Evolutionary conservation across 495 filamentous ascomycete genomes (phyloP).

Genomic region (Xylaria intraflava): DNA sequence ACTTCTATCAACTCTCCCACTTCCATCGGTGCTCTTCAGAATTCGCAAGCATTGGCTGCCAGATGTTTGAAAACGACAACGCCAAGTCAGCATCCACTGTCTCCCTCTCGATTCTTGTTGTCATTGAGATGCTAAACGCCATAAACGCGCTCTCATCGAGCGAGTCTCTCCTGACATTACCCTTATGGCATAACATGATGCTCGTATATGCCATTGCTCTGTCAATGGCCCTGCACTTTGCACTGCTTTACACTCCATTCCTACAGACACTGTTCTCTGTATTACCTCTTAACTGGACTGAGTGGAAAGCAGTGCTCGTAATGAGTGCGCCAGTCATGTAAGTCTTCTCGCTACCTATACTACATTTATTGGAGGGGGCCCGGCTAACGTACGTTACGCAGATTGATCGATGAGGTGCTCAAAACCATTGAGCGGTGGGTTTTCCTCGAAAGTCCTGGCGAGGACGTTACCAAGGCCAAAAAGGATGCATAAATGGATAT

Average conservation of each 20-base stretch:
- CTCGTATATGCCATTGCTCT: constrained; percentile 88
- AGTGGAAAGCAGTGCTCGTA: constrained; percentile 87
- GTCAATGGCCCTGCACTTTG: constrained; percentile 96
- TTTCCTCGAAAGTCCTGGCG: constrained; percentile 37
- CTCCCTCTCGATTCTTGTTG: constrained; percentile 82
- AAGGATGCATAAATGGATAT: constrained; percentile 30
- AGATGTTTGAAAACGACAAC: constrained; percentile 88
- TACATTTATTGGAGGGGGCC: background rate
- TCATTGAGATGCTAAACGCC: constrained; percentile 99
- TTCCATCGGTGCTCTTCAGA: constrained; percentile 86
- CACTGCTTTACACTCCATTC: constrained; percentile 85
- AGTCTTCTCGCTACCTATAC: constrained; percentile 33
- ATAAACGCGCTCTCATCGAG: constrained; percentile 97
- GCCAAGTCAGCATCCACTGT: constrained; percentile 92
- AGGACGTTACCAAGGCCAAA: constrained; percentile 29
- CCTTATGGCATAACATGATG: constrained; percentile 95
- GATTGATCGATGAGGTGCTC: constrained; percentile 81
- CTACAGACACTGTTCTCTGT: constrained; percentile 88
- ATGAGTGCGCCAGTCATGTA: constrained; percentile 94
- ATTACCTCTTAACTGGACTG: constrained; percentile 75
- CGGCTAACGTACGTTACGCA: constrained; percentile 45
- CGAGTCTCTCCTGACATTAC: constrained; percentile 89
- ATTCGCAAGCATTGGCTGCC: constrained; percentile 88
- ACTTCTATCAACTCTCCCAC: constrained; percentile 83
- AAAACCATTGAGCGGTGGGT: constrained; percentile 72